Conservation (phyloP, 345 rosid genomes). For the Clausena lansium region DNA sequence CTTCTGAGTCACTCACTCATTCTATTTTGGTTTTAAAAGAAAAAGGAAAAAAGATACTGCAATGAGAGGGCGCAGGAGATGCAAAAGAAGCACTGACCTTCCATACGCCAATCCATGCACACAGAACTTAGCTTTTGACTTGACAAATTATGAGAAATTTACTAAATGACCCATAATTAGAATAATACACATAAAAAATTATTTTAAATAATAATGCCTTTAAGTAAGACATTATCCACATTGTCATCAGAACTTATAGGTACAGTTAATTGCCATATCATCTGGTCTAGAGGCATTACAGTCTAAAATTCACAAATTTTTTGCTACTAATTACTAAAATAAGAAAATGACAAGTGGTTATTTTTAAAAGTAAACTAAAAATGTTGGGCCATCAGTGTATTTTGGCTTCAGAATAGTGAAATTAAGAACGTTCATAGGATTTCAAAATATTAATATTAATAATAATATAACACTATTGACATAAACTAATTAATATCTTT, state of each 20-base stretch:
- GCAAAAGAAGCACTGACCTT: not conserved
- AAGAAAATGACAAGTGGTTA: too few species aligned
- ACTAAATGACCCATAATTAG: too few species aligned
- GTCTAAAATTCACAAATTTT: not conserved
- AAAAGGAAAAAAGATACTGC: not conserved
- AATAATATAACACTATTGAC: slow-evolving; percentile 4
- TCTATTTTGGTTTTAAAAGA: not conserved
- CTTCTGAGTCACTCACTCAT: too few species aligned
- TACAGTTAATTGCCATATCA: too few species aligned
- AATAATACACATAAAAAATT: too few species aligned
- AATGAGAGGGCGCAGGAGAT: not conserved
- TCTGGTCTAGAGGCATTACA: not conserved
- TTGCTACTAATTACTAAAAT: too few species aligned
- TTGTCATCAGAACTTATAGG: too few species aligned
- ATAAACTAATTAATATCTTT: not conserved
- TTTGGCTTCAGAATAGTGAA: not conserved
- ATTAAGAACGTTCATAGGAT: not conserved
- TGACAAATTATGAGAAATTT: not conserved
- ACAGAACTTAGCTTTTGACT: slow-evolving; percentile 13
- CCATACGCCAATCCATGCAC: not conserved
- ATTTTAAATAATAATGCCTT: too few species aligned
- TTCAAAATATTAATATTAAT: not conserved
- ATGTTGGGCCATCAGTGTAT: not conserved
- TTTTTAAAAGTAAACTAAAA: too few species aligned
- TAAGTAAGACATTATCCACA: too few species aligned